Evolutionary conservation across 805 yeast species (phyloP).

Genomic region (Candida oleophila): DNA sequence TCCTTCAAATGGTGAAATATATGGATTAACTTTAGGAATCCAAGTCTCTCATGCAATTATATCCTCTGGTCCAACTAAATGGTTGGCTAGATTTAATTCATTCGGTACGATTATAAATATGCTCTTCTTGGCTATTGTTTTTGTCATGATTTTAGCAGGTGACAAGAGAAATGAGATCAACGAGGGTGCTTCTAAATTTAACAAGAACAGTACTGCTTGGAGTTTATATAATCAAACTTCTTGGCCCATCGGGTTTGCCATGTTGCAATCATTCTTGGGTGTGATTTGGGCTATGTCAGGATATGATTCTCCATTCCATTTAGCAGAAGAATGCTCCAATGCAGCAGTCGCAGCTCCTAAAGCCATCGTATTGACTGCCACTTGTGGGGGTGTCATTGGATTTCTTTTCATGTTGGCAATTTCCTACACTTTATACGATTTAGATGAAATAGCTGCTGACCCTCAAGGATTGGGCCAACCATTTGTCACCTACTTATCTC

Average conservation of each 20-base stretch:
- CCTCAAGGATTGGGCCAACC: constrained; percentile 57
- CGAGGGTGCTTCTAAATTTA: constrained; percentile 46
- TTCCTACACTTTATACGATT: constrained; percentile 57
- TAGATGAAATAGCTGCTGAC: constrained; percentile 45
- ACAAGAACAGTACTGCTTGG: constrained; percentile 53
- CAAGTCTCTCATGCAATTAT: constrained; percentile 47
- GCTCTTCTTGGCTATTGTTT: constrained; percentile 49
- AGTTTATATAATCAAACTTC: constrained; percentile 55
- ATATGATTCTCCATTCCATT: constrained; percentile 72
- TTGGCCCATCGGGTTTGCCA: constrained; percentile 61
- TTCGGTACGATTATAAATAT: constrained; percentile 51
- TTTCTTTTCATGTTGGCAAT: constrained; percentile 59
- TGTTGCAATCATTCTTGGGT: constrained; percentile 58
- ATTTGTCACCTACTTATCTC: constrained; percentile 53
- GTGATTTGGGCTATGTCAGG: constrained; percentile 75
- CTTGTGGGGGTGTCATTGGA: constrained; percentile 55
- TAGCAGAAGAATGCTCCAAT: constrained; percentile 70
- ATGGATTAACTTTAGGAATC: constrained; percentile 52
- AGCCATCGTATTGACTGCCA: constrained; percentile 60
- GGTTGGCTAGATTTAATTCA: constrained; percentile 51
- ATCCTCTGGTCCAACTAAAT: constrained; percentile 53
- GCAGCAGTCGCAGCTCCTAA: constrained; percentile 65
- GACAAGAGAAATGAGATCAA: constrained; percentile 36
- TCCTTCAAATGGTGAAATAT: constrained; percentile 49
- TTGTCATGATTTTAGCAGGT: constrained; percentile 53